Evolutionary conservation across 352 stramenopile genomes (phyloP).

Genomic region (Pythium aphanidermatum): DNA sequence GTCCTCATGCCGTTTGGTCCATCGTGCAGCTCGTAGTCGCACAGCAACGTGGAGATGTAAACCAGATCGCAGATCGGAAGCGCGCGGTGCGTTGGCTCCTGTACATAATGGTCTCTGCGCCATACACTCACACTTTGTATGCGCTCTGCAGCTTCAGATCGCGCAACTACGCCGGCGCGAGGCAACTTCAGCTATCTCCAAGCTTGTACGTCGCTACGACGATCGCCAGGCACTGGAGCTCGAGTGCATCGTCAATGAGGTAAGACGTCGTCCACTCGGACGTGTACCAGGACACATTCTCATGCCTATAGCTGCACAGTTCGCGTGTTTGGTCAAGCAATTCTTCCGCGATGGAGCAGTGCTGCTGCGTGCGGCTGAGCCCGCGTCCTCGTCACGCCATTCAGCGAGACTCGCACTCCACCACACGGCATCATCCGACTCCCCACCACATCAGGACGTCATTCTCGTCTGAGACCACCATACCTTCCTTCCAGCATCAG

Average conservation of each 20-base stretch:
- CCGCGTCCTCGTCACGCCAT: not conserved
- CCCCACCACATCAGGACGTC: too few relatives aligned
- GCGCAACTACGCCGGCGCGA: conserved; percentile 10
- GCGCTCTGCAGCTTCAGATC: conserved; percentile 8
- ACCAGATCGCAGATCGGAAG: conserved; percentile 50
- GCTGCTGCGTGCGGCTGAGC: conserved; percentile 6
- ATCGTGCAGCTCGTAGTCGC: conserved; percentile 44
- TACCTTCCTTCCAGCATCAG: too few relatives aligned
- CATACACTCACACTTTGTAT: not conserved
- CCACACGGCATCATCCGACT: not conserved
- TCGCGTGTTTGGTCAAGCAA: conserved; percentile 10
- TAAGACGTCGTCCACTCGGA: conserved; percentile 3
- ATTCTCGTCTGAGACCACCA: too few relatives aligned
- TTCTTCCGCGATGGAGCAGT: conserved; percentile 12
- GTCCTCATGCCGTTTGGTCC: too few relatives aligned
- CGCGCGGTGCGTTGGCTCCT: conserved; percentile 27
- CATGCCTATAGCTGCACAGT: conserved; percentile 3
- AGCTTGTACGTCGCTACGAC: conserved; percentile 19
- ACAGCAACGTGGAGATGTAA: conserved; percentile 52
- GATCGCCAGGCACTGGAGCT: conserved; percentile 22
- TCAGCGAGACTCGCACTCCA: conserved; percentile 1
- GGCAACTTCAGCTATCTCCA: conserved; percentile 16
- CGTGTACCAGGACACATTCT: conserved; percentile 3
- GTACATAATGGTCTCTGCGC: not conserved
- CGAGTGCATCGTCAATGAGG: conserved; percentile 20